Conservation (phyloP, 2,329 filamentous ascomycete species). For the Botrytis porri region DNA sequence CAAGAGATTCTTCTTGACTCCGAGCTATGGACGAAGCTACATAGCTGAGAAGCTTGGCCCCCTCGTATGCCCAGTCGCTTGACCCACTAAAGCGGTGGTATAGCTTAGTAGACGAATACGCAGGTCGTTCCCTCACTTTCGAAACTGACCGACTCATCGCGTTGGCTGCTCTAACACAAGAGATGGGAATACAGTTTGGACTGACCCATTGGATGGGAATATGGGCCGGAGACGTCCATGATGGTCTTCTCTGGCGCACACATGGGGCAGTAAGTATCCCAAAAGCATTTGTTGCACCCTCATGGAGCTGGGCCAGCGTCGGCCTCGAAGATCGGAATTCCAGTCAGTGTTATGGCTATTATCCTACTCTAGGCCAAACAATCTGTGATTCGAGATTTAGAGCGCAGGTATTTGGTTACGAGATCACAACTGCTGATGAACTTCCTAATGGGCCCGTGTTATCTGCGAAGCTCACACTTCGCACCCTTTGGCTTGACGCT, state of each 20-base stretch:
- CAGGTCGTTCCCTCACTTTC: not conserved
- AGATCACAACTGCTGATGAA: not conserved
- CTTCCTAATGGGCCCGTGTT: not conserved
- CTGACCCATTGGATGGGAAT: not conserved
- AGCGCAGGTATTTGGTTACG: not conserved
- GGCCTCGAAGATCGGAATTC: too few relatives aligned
- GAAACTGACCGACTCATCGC: not conserved
- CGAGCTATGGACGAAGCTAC: not conserved
- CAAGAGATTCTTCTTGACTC: not conserved
- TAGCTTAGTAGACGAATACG: not conserved
- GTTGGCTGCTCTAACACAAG: not conserved
- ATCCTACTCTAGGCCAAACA: too few relatives aligned
- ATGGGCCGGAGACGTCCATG: not conserved
- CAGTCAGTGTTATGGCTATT: too few relatives aligned
- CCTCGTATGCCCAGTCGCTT: not conserved
- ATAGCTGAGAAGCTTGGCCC: not conserved
- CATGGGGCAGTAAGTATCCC: rapidly evolving
- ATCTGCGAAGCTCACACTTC: not conserved
- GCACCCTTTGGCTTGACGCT: too few relatives aligned
- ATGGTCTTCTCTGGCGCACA: not conserved
- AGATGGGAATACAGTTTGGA: not conserved
- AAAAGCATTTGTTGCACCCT: not conserved
- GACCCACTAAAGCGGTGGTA: not conserved
- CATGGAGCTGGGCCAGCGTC: not conserved
- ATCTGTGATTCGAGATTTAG: too few relatives aligned